Evolutionary conservation across 768 basidiomycete genomes (phyloP), one percentile per base, ranked within the genome.

Genomic region (Trametes gibbosa): DNA sequence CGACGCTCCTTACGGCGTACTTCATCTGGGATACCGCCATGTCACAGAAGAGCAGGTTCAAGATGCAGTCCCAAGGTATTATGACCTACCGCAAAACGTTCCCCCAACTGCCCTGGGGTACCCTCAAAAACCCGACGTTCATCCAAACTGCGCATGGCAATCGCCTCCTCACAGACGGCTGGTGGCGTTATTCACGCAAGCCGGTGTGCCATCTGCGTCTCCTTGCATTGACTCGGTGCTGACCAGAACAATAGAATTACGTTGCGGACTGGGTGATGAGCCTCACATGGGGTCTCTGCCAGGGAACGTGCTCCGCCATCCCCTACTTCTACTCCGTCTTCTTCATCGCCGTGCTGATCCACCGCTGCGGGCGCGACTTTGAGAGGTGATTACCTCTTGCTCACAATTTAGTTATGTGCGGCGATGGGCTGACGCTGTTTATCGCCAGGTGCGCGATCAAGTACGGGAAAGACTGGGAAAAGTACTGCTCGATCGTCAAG

Each of bases 291-390:
- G 92, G 92, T 54, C 85, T 85, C 47, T 75, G 87, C 70, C 83
- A 91, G 49, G 90, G 92, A 24, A 76, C 82, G 4, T 81, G 86
- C 16, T 86, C 87, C 29, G 81, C 88, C 49, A 96, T 98, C 69
- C 95, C 95, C 0, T 95, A 95, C 77, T 99, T 92, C 76, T 98
- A 98, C 75, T 93, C 93, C 13, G 79, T 94, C 50, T 99, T 98
- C 82, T 98, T 98, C 80, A 87, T 96, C 68, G 82, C 82, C 45
- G 95, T 98, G 21, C 84, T 99, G 54, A 79, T 93, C 40, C 97
- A 98, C 69, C 85, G 97, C 35, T 91, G 89, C 66, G 83, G 88
- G 0, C 86, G 97, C 53, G 97, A 99, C 80, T 97, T 98, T 73
- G 96, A 95, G 73, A 82, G 95, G 80, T 91, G 59, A 53, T 12